phyloP scores from a whole-genome alignment of 805 yeast genomes.

The Candida sanyiensis region DNA sequence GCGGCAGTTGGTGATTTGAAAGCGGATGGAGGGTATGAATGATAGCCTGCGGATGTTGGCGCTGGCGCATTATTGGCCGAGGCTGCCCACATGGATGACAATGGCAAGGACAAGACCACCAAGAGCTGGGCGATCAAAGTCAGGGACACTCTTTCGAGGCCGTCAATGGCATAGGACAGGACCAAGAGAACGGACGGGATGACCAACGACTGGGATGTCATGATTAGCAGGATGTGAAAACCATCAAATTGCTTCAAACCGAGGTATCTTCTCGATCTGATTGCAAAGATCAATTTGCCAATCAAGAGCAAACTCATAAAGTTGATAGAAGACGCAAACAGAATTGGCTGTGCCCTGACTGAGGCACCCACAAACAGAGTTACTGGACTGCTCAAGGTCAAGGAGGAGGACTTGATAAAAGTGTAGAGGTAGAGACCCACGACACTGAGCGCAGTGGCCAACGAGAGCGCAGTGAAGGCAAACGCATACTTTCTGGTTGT shows the following conservation, averaged over 20 bases:
- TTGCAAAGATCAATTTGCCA: conserved; percentile 61
- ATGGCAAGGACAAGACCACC: conserved; percentile 68
- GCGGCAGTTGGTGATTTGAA: conserved; percentile 13
- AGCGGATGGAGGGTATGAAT: conserved; percentile 5
- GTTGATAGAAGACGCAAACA: conserved; percentile 65
- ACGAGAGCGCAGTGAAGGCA: conserved; percentile 33
- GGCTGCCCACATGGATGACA: conserved; percentile 86
- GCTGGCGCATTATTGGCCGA: conserved; percentile 47
- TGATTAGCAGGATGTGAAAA: conserved; percentile 72
- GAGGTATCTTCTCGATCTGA: conserved; percentile 62
- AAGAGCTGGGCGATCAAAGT: conserved; percentile 52
- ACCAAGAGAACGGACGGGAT: conserved; percentile 70
- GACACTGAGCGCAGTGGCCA: conserved; percentile 46
- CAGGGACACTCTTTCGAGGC: conserved; percentile 33
- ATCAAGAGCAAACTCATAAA: conserved; percentile 56
- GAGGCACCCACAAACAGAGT: conserved; percentile 31
- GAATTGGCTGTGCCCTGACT: conserved; percentile 48
- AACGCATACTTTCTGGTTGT: conserved; percentile 37
- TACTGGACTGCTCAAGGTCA: conserved; percentile 21
- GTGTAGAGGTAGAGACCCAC: conserved; percentile 53
- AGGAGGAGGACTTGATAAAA: conserved; percentile 40
- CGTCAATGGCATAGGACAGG: conserved; percentile 39
- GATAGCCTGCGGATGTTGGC: conserved; percentile 33
- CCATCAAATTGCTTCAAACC: conserved; percentile 83
- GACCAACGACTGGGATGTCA: conserved; percentile 76